phyloP scores from a whole-genome alignment of 2,329 filamentous ascomycete genomes.

The Coleophoma eucalyptorum region DNA sequence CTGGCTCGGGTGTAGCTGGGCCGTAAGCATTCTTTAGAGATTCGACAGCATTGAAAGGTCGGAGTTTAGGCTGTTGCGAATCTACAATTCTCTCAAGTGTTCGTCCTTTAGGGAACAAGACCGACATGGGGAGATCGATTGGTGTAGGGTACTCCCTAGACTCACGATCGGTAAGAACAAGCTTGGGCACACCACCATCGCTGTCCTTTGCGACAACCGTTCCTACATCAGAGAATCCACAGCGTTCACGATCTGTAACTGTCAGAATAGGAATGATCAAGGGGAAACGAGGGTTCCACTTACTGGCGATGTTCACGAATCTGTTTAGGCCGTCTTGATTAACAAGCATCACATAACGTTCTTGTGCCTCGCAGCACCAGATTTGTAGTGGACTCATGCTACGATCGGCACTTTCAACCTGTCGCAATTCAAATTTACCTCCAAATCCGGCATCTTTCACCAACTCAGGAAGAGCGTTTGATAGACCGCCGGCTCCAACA shows the following conservation, averaged over 20 bases:
- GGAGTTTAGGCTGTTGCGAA: constrained; percentile 63
- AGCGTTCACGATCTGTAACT: constrained; percentile 69
- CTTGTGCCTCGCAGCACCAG: constrained; percentile 97
- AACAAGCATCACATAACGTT: constrained; percentile 90
- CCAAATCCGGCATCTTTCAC: constrained; percentile 90
- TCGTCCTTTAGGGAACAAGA: constrained; percentile 84
- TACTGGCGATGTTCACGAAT: constrained; percentile 63
- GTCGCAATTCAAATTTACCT: constrained; percentile 88
- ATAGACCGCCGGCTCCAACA: constrained; percentile 88
- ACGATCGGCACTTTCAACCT: constrained; percentile 84
- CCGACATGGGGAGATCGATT: constrained; percentile 86
- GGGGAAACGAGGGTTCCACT: constrained; percentile 17
- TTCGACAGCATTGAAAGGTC: constrained; percentile 64
- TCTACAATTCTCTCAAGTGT: constrained; percentile 73
- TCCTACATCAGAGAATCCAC: constrained; percentile 89
- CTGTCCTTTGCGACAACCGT: constrained; percentile 62
- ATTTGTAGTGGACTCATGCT: constrained; percentile 96
- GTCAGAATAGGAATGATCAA: constrained; percentile 4
- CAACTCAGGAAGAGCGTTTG: constrained; percentile 78
- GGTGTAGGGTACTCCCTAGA: constrained; percentile 70
- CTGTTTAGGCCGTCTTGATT: constrained; percentile 75
- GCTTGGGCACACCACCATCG: constrained; percentile 56
- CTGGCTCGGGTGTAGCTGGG: constrained; percentile 25
- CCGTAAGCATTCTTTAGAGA: constrained; percentile 56
- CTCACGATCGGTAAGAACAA: constrained; percentile 80